These are phyloP conservation scores for Corynespora cassiicola DNA, from an alignment of 2,329 filamentous ascomycete species.

Conservation along the genomic window DNA sequence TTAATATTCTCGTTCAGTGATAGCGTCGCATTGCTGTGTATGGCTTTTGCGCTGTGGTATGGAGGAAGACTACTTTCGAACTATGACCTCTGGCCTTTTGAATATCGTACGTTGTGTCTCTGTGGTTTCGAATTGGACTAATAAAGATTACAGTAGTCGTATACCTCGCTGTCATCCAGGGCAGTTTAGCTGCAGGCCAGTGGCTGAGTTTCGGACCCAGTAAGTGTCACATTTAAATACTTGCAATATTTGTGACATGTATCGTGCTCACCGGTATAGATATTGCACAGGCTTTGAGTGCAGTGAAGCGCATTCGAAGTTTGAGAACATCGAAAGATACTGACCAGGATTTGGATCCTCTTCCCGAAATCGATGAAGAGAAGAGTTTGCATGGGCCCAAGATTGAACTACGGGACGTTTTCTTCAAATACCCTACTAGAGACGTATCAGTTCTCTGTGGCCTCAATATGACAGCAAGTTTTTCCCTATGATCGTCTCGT, in stretches of 20 bases:
- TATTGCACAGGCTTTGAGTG: conserved; percentile 30
- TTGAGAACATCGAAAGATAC: conserved; percentile 6
- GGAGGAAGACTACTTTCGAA: conserved; percentile 27
- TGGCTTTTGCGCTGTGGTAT: conserved; percentile 39
- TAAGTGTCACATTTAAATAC: conserved; percentile 12
- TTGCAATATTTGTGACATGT: too few relatives aligned
- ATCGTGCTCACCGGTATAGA: too few relatives aligned
- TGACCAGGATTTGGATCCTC: background rate
- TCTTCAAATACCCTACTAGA: conserved; percentile 90
- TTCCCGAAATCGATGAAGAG: conserved; percentile 1
- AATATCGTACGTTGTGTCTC: conserved; percentile 19
- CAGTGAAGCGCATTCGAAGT: conserved; percentile 26
- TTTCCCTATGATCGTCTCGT: background rate
- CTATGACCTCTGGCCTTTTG: conserved; percentile 18
- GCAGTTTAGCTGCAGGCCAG: conserved; percentile 30
- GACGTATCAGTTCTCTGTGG: conserved; percentile 78
- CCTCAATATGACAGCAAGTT: conserved; percentile 32
- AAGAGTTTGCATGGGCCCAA: conserved; percentile 55
- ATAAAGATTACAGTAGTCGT: conserved; percentile 23
- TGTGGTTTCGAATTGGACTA: background rate
- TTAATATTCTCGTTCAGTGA: conserved; percentile 43
- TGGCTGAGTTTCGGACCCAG: conserved; percentile 36
- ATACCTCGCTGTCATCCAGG: conserved; percentile 33
- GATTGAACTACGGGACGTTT: conserved; percentile 79
- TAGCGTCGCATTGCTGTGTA: conserved; percentile 67